phyloP scores from a whole-genome alignment of 495 filamentous ascomycete species.

The Trichocladium antarcticum region DNA sequence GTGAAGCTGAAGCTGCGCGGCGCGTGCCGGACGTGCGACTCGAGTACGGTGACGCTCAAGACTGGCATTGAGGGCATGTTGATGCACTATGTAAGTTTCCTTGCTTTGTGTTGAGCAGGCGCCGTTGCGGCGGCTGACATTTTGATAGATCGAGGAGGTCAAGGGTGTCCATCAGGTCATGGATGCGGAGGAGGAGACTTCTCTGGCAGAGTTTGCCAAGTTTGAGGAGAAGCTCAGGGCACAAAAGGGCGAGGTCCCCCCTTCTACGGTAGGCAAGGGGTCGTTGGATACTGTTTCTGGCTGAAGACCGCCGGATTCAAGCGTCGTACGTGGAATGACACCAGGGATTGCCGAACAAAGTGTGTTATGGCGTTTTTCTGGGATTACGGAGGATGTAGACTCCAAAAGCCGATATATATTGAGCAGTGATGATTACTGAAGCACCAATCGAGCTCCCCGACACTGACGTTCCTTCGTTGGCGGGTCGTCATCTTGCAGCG shows the following conservation, averaged over 20 bases:
- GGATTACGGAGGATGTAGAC: too few species aligned
- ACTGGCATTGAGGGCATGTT: conserved; percentile 97
- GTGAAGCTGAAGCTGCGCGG: conserved; percentile 82
- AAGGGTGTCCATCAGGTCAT: conserved; percentile 83
- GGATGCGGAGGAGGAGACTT: conserved; percentile 85
- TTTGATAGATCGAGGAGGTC: conserved; percentile 78
- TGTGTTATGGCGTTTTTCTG: too few species aligned
- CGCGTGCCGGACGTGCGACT: conserved; percentile 91
- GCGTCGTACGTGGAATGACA: too few species aligned
- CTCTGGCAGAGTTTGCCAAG: conserved; percentile 80
- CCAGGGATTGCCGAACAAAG: too few species aligned
- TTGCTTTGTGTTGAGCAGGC: neutral
- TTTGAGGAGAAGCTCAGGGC: conserved; percentile 89
- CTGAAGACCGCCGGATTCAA: conserved; percentile 24
- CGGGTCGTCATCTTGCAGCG: too few species aligned
- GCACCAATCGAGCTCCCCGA: too few species aligned
- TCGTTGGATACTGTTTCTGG: conserved; percentile 51
- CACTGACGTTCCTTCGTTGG: too few species aligned
- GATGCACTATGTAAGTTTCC: conserved; percentile 52
- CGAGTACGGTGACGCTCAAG: conserved; percentile 86
- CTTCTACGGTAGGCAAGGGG: conserved; percentile 52
- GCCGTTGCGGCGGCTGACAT: neutral
- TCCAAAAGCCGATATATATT: too few species aligned
- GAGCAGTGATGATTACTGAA: too few species aligned
- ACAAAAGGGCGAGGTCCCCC: conserved; percentile 51